Base-by-base conservation (phyloP, 768 basidiomycete genomes). In the Rubroboletus satanas region DNA sequence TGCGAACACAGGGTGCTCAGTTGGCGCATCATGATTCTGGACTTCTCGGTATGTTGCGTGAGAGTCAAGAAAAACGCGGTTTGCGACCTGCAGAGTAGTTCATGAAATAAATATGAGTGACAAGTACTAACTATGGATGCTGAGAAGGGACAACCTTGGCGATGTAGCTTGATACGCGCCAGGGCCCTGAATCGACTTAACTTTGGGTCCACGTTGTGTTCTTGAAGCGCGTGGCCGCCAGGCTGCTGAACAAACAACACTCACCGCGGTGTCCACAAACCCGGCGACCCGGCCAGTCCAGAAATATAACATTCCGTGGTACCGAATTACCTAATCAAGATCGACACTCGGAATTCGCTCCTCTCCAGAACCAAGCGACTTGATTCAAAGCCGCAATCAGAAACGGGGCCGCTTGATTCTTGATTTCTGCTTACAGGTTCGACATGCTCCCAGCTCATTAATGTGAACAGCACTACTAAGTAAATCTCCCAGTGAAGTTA, bases 41-140 rank as follows among this genome's bases (percentile, higher is more conserved):
- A 48, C 61, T 70, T 68, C 59, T 69, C 65, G 59, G 59, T 69
- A 63, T 65, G 67, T 65, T 68, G 66, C 63, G 66, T 64, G 66
- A 66, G 68, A 62, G 68, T 70, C 67, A 70, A 64, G 56, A 70
- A 69, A 69, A 69, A 69, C 67, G 67, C 66, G 67, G 62, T 50
- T 43, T 65, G 59, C 54, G 59, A 70, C 51, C 62, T 64, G 67
- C 65, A 60, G 52, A 51, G 39, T 33, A 56, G 58, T 59, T 70
- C 50, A 63, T 63, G 51, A 62, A 65, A 56, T 45, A 57, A 61
- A 59, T 54, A 50, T 62, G 64, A 64, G 67, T 62, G 66, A 61
- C 55, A 42, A 63, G 57, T 35, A 11, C 45, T 37, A 57, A 57
- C 36, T 46, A 39, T 54, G 57, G 60, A 43, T 44, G 21, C 21